Percentiles rank a stretch among this genome's conserved stretches.
Conservation (phyloP, 257 asterid genomes). For the Parsonsia alboflavescens region DNA sequence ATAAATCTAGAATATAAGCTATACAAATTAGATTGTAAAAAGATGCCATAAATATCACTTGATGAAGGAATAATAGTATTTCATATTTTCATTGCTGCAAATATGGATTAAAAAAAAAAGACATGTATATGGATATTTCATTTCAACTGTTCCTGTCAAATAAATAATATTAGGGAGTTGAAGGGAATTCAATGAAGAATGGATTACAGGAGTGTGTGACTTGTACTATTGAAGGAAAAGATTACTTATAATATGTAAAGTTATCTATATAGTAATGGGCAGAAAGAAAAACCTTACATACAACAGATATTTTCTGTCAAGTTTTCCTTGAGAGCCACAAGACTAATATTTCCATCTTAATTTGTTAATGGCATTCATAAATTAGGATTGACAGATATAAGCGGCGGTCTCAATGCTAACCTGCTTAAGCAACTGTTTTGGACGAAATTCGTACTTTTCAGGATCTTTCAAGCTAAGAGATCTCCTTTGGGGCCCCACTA, state of each 20-base stretch:
- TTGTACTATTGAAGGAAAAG: too few species aligned
- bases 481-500: constrained; percentile 95
- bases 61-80: too few species aligned
- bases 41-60: not conserved
- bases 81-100: too few species aligned
- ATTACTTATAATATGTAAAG: not conserved
- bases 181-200: too few species aligned
- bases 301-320: not conserved
- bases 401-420: constrained; percentile 24
- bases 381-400: not conserved
- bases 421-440: constrained; percentile 84
- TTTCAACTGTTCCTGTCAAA: too few species aligned
- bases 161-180: too few species aligned
- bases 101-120: too few species aligned
- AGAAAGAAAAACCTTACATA: not conserved
- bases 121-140: too few species aligned
- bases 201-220: too few species aligned
- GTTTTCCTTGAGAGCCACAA: not conserved
- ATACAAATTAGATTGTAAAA: not conserved
- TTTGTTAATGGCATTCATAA: not conserved
- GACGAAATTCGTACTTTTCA: constrained; percentile 94
- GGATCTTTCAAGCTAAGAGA: constrained; percentile 94
- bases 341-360: not conserved
- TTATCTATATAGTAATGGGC: not conserved
- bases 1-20: not conserved